phyloP scores from a whole-genome alignment of 495 filamentous ascomycete species.

The Annulohypoxylon stygium region DNA sequence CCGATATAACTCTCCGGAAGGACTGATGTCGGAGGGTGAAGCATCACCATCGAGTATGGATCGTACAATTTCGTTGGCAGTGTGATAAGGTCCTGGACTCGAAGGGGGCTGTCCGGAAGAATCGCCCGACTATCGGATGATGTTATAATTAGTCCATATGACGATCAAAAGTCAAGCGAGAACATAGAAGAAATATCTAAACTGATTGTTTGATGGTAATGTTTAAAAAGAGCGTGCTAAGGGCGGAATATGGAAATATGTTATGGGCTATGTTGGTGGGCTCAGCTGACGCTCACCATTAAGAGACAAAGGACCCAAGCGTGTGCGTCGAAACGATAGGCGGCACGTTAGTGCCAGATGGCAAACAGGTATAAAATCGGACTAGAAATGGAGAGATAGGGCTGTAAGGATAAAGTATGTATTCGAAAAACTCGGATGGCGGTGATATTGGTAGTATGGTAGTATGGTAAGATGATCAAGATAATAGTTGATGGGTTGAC shows the following conservation, averaged over 20 bases:
- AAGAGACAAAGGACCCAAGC: conserved; percentile 32
- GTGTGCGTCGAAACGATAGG: conserved; percentile 24
- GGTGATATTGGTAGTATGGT: conserved; percentile 6
- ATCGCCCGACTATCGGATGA: conserved; percentile 68
- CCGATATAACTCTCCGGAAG: conserved; percentile 60
- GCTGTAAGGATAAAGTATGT: conserved; percentile 8
- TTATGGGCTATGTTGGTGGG: not conserved
- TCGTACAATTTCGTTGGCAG: conserved; percentile 57
- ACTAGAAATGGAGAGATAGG: not conserved
- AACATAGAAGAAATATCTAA: not conserved
- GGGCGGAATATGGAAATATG: conserved; percentile 5
- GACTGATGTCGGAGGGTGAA: conserved; percentile 51
- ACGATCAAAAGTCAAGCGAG: not conserved
- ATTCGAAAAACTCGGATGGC: not conserved
- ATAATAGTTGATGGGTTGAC: too few species aligned
- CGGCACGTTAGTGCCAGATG: conserved; percentile 29
- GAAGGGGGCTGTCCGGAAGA: conserved; percentile 68
- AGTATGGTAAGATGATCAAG: conserved; percentile 17
- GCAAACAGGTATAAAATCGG: conserved; percentile 12
- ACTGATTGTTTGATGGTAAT: not conserved
- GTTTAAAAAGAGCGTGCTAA: not conserved
- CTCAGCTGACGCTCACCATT: conserved; percentile 41
- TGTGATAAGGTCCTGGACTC: conserved; percentile 54
- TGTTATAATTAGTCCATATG: conserved; percentile 21
- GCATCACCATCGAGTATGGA: conserved; percentile 57